Base-by-base conservation (phyloP, 768 basidiomycete species). In the Favolaschia claudopus region DNA sequence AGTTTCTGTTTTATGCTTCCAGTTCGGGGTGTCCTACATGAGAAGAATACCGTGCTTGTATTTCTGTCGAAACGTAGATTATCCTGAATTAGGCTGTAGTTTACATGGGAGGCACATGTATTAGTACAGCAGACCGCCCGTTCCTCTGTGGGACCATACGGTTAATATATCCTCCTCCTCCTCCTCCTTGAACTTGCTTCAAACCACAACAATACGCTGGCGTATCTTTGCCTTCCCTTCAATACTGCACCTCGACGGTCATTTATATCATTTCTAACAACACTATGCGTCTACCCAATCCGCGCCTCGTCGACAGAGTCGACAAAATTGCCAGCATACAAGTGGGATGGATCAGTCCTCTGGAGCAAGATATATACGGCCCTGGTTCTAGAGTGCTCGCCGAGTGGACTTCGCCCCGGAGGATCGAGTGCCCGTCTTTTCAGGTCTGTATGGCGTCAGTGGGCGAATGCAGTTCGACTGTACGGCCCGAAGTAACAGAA, bases 321-420 rank as follows among this genome's bases (percentile, higher is more conserved):
- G 39, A 42, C 24, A 20, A 10, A 20, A 28, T n/a, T n/a, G n/a
- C n/a, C n/a, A n/a, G n/a, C n/a, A n/a, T n/a, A n/a, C n/a, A 45
- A 13, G 43, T 63, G 36, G 19, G 19, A 27, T 63, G 62, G 62
- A 50, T 55, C 43, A 59, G 48, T 38, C 62, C 62, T 3, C 15
- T 39, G 5, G n/a, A 1, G 24, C 5, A 33, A 32, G 62, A 59
- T 27, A 55, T 55, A 47, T 63, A 55, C 19, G 32, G 38, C 33
- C 44, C 58, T 24, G 48, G 44, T 28, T 27, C 51, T 20, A 58
- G 19, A 5, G 55, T 63, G 17, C 37, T 38, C 52, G 58, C 58
- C 40, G 46, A 55, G 43, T 63, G 62, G 62, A 14, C n/a, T 19
- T 53, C 50, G 24, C 6, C 31, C n/a, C 24, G 27, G 7, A 39